A percentile compares a stretch with the other conserved stretches of the same genome.
Conservation (phyloP, 1,284 basidiomycete genomes). For the Marasmius fiardii region DNA sequence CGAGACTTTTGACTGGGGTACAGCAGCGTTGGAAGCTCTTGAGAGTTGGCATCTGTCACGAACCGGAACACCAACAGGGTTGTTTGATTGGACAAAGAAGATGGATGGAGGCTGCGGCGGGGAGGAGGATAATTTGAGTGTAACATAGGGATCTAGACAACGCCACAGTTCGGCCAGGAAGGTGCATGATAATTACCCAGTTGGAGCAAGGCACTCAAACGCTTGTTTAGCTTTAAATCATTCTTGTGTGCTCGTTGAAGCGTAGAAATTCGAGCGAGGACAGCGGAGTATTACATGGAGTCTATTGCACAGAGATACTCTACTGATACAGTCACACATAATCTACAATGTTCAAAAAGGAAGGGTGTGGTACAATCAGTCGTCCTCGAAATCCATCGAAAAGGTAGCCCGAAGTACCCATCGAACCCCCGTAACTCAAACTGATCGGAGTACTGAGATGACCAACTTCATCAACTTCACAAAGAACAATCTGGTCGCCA, state of each 20-base stretch:
- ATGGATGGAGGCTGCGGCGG: slow-evolving; percentile 25
- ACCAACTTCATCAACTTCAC: not conserved
- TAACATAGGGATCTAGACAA: too few species aligned
- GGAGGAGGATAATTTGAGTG: not conserved
- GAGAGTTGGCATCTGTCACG: slow-evolving; percentile 51
- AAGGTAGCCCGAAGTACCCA: not conserved
- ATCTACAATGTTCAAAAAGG: not conserved
- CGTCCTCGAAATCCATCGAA: not conserved
- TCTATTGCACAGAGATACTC: not conserved
- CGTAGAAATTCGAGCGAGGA: too few species aligned
- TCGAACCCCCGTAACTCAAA: not conserved
- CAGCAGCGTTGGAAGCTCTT: slow-evolving; percentile 63
- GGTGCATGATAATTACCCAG: too few species aligned
- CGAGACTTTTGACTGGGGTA: slow-evolving; percentile 74
- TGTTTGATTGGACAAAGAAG: slow-evolving; percentile 44
- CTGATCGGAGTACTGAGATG: not conserved
- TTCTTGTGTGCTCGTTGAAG: too few species aligned
- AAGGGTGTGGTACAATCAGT: not conserved
- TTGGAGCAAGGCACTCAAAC: too few species aligned
- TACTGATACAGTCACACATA: not conserved
- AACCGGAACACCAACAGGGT: slow-evolving; percentile 10
- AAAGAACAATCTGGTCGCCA: not conserved
- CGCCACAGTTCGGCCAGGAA: not conserved
- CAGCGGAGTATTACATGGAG: too few species aligned
- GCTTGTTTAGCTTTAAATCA: too few species aligned